Evolutionary conservation across 2,329 filamentous ascomycete genomes (phyloP), one percentile per base, ranked within the genome.

Genomic region (Colletotrichum trifolii): DNA sequence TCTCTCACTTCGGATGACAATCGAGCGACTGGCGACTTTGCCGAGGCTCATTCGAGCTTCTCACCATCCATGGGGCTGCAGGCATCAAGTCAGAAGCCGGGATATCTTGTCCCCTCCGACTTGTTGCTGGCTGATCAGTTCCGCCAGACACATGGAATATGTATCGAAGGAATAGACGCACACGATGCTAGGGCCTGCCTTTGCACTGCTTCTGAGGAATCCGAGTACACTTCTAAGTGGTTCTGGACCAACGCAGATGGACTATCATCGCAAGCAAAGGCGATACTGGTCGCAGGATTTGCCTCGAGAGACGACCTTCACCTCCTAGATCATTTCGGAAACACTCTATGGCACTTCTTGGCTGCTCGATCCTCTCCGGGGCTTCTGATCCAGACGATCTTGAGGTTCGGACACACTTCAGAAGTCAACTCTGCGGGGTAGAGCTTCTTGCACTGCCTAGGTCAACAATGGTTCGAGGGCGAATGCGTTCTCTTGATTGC

Each of bases 341-440:
- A 86, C 69, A 83, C 81, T 0, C 68, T 78, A 2, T 71, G 83
- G 54, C 83, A 84, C 67, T 74, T 84, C 7, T 73, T 84, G 34
- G 80, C 81, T 2, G 77, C 79, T 0, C 71, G 78, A 4, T n/a
- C 43, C 10, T 17, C 15, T 17, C 43, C 43, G n/a, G 8, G 15
- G 7, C 15, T 17, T 15, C n/a, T 46, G 13, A 15, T 46, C 11
- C 43, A 17, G 25, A 46, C 43, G 43, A n/a, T 46, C 9, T 10
- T 46, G 25, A 17, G 25, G 43, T 17, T 17, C n/a, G 13, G 25
- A 46, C n/a, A 15, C n/a, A 17, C 25, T 13, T 46, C n/a, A 17
- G 15, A n/a, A 17, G 10, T 17, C 43, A 46, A 46, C 15, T 17
- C 13, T 10, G 15, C 43, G 2, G 43, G 43, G 6, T 15, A 46